Evolutionary conservation across 2,329 filamentous ascomycete species (phyloP).

Genomic region (Fusarium nanum): DNA sequence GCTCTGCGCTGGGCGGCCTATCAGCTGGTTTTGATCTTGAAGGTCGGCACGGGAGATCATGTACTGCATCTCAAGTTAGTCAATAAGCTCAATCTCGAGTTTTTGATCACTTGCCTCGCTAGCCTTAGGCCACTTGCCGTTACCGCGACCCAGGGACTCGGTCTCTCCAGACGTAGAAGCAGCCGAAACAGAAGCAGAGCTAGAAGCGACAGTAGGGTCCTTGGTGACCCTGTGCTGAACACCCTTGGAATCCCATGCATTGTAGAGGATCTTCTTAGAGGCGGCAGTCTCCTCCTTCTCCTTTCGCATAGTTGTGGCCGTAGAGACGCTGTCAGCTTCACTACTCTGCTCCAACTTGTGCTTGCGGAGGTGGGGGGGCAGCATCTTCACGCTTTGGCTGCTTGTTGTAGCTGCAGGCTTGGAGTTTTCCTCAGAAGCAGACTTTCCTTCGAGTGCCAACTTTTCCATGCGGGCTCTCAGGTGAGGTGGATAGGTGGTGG

Average conservation of each 20-base stretch:
- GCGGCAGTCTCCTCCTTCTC: slow-evolving; percentile 7
- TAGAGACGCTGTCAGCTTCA: slow-evolving; percentile 42
- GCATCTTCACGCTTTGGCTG: not conserved
- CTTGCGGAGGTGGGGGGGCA: slow-evolving; percentile 21
- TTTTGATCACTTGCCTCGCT: slow-evolving; percentile 29
- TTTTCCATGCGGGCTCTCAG: not conserved
- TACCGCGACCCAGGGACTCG: not conserved
- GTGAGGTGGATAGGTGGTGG: not conserved
- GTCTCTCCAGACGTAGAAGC: slow-evolving; percentile 12
- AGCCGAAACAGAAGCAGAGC: slow-evolving; percentile 11
- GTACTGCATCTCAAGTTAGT: slow-evolving; percentile 10
- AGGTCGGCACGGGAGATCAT: slow-evolving; percentile 36
- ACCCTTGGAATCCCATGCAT: slow-evolving; percentile 50
- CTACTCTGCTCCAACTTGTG: not conserved
- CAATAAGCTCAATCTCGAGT: not conserved
- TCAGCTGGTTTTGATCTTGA: slow-evolving; percentile 28
- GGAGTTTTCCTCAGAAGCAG: not conserved
- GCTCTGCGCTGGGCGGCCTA: not conserved
- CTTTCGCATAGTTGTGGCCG: slow-evolving; percentile 47
- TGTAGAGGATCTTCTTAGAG: slow-evolving; percentile 36
- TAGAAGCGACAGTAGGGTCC: slow-evolving; percentile 40
- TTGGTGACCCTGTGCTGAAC: slow-evolving; percentile 39
- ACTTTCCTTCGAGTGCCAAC: not conserved
- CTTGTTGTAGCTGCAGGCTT: not conserved
- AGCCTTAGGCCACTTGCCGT: slow-evolving; percentile 44